Conservation (phyloP, 2,329 filamentous ascomycete species). For the Neopestalotiopsis clavispora region DNA sequence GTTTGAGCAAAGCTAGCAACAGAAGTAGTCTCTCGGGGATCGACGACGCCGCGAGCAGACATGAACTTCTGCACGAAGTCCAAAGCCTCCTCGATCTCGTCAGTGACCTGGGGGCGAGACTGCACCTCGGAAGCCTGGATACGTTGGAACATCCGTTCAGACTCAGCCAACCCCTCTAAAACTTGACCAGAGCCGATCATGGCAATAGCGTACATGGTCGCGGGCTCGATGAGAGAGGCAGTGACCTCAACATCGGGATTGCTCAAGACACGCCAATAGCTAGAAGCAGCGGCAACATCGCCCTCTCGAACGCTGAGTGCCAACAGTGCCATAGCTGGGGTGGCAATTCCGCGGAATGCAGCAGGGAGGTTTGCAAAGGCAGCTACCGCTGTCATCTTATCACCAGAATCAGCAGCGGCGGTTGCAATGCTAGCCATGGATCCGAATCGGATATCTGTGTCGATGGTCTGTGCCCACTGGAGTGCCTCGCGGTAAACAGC, state of each 20-base stretch:
- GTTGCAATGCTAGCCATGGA: conserved; percentile 77
- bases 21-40: conserved; percentile 59
- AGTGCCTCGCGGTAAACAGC: conserved; percentile 77
- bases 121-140: conserved; percentile 68
- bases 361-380: conserved; percentile 66
- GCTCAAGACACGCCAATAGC: conserved; percentile 80
- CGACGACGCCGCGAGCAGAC: conserved; percentile 57
- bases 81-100: conserved; percentile 86
- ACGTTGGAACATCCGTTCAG: conserved; percentile 84
- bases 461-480: conserved; percentile 70
- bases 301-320: conserved; percentile 85
- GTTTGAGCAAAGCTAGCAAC: conserved; percentile 50
- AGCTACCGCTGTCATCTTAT: conserved; percentile 69
- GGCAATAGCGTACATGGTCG: conserved; percentile 88
- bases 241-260: conserved; percentile 64
- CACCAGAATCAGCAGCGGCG: conserved; percentile 79
- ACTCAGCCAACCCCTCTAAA: conserved; percentile 78
- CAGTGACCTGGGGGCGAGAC: conserved; percentile 61
- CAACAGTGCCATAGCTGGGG: conserved; percentile 78
- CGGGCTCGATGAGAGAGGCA: conserved; percentile 78
- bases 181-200: conserved; percentile 85
- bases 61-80: conserved; percentile 70
- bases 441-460: conserved; percentile 59
- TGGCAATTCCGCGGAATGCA: conserved; percentile 53
- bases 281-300: conserved; percentile 76